Evolutionary conservation across 2,329 filamentous ascomycete genomes (phyloP), one percentile per base, ranked within the genome.

Genomic region (Fonsecaea multimorphosa): DNA sequence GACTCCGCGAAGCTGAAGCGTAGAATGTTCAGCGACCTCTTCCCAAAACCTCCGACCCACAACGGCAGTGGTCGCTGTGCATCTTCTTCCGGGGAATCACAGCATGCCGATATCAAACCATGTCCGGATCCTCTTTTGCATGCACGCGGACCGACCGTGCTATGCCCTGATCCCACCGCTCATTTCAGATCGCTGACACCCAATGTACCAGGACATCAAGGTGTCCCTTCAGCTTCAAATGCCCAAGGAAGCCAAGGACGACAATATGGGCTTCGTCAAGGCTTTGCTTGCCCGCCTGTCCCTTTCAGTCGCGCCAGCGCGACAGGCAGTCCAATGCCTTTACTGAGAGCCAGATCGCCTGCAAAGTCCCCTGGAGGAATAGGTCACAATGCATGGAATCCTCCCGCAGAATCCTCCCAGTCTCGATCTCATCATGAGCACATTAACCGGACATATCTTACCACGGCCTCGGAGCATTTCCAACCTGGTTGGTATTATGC

Each of bases 401-500:
- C 56, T 32, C 22, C 49, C 2, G 38, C 36, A 1, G 58, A 54
- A n/a, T 27, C 12, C 36, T 40, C 38, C n/a, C 32, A 46, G 12
- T 54, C 58, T 24, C 58, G 58, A 32, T 61, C 46, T 22, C 59
- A 59, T 8, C 65, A 46, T 51, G 34, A 59, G 6, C 58, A n/a
- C 12, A 22, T 59, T 4, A 63, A 44, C 24, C 44, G 62, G 14
- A n/a, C 51, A 6, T 53, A 63, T 49, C 31, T 49, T 12, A 36
- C 53, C 8, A 51, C 58, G 7, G 51, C 56, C 6, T 64, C 67
- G 24, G 71, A 72, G 24, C 68, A 71, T 60, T 72, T 71, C 51
- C 68, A 60, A 32, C 71, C 71, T n/a, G 71, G 70, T 4, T 72
- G 71, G 71, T 71, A 71, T 46, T 71, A 69, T 65, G 63, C 68